These are phyloP conservation scores for Scutellaria minor DNA, from an alignment of 257 asterid genomes.

Conservation along the genomic window DNA sequence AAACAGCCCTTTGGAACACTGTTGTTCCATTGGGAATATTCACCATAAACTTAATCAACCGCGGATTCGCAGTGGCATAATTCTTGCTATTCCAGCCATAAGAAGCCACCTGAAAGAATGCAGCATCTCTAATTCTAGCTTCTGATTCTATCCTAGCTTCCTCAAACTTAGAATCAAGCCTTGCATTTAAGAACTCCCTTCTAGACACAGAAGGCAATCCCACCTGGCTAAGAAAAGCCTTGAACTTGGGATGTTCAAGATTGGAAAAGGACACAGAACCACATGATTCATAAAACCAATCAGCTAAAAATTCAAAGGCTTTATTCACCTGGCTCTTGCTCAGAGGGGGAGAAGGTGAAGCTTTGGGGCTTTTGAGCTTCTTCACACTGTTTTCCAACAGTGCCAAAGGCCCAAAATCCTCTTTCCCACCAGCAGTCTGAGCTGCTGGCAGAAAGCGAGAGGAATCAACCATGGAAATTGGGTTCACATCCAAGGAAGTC, in stretches of 20 bases:
- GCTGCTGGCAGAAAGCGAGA: slow-evolving; percentile 40
- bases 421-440: slow-evolving; percentile 71
- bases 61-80: slow-evolving; percentile 46
- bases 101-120: slow-evolving; percentile 72
- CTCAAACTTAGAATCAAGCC: slow-evolving; percentile 74
- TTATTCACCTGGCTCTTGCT: slow-evolving; percentile 62
- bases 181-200: slow-evolving; percentile 54
- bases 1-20: slow-evolving; percentile 67
- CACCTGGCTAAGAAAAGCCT: slow-evolving; percentile 72
- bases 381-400: slow-evolving; percentile 81
- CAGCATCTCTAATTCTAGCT: slow-evolving; percentile 70
- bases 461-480: slow-evolving; percentile 48
- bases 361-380: slow-evolving; percentile 71
- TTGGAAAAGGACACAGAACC: slow-evolving; percentile 66
- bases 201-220: slow-evolving; percentile 67
- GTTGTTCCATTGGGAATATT: slow-evolving; percentile 85
- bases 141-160: slow-evolving; percentile 64
- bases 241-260: slow-evolving; percentile 82
- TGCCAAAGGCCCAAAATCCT: slow-evolving; percentile 83
- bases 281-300: slow-evolving; percentile 81
- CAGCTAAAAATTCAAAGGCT: slow-evolving; percentile 64
- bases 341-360: slow-evolving; percentile 59
- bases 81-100: slow-evolving; percentile 70
- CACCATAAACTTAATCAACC: slow-evolving; percentile 56
- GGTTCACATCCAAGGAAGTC: slow-evolving; percentile 50